Conservation (phyloP, 2,329 filamentous ascomycete genomes). For the Colletotrichum orbiculare region DNA sequence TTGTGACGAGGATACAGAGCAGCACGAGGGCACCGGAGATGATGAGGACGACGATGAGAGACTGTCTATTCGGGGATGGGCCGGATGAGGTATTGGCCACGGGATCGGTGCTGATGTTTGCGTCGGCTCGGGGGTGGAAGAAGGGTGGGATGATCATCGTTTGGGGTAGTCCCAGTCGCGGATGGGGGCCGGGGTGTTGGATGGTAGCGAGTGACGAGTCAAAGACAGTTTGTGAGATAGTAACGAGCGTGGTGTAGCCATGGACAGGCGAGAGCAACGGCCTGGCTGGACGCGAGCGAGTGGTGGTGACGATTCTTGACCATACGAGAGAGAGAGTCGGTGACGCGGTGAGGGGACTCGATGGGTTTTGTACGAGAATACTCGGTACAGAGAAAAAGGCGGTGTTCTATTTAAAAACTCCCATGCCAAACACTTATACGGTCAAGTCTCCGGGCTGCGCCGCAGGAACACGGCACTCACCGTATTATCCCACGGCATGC, state of each 20-base stretch:
- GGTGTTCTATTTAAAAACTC: slow-evolving; percentile 31
- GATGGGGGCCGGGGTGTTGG: not conserved
- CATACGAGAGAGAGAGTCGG: not conserved
- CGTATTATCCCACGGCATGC: slow-evolving; percentile 12
- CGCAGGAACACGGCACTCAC: slow-evolving; percentile 27
- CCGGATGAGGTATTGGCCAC: slow-evolving; percentile 24
- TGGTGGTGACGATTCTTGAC: slow-evolving; percentile 14
- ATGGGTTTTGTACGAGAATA: slow-evolving; percentile 20
- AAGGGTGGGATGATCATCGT: slow-evolving; percentile 19
- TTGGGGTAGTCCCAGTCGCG: not conserved
- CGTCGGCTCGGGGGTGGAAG: slow-evolving; percentile 11
- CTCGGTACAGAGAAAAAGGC: not conserved
- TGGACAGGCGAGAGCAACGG: not conserved
- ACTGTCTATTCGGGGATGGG: slow-evolving; percentile 3
- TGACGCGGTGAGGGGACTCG: not conserved
- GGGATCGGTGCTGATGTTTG: slow-evolving; percentile 22
- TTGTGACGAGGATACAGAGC: not conserved
- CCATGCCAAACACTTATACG: slow-evolving; percentile 14
- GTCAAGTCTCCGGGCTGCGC: slow-evolving; percentile 5
- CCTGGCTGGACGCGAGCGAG: slow-evolving; percentile 5
- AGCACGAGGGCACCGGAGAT: slow-evolving; percentile 15
- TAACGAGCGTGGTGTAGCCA: slow-evolving; percentile 28
- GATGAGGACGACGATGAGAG: slow-evolving; percentile 22
- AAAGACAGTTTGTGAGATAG: not conserved
- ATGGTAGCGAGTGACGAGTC: slow-evolving; percentile 18